These are phyloP conservation scores for Calycina herbarum DNA, from an alignment of 2,329 filamentous ascomycete species.

Conservation along the genomic window DNA sequence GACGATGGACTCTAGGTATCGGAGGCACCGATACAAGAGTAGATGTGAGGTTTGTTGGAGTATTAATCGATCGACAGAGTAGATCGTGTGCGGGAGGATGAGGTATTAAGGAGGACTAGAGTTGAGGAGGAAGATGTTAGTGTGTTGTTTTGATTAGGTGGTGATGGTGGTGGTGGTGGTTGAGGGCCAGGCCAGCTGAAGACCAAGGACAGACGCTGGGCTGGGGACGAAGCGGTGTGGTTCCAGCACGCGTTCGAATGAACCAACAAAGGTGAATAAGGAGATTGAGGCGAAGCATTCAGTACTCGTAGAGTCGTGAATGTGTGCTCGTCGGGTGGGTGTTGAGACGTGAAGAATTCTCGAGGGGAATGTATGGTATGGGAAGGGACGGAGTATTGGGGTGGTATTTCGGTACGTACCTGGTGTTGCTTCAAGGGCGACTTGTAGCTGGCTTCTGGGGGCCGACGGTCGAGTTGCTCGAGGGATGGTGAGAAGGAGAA, in stretches of 20 bases:
- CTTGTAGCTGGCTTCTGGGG: background rate
- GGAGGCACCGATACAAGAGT: slow-evolving; percentile 35
- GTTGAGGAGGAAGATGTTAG: background rate
- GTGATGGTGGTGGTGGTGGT: background rate
- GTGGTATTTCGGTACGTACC: slow-evolving; percentile 6
- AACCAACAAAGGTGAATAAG: background rate
- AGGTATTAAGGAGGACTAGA: background rate
- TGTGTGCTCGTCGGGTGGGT: background rate
- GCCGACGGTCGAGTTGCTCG: background rate
- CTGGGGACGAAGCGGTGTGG: background rate
- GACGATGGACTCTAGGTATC: slow-evolving; percentile 39
- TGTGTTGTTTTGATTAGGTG: background rate
- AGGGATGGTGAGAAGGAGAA: background rate
- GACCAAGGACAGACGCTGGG: background rate
- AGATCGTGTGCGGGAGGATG: slow-evolving; percentile 11
- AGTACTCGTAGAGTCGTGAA: background rate
- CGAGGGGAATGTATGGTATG: background rate
- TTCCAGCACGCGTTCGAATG: background rate
- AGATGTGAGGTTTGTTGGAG: slow-evolving; percentile 19
- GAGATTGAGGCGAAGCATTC: background rate
- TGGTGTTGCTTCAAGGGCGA: background rate
- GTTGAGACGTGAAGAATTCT: slow-evolving; percentile 3
- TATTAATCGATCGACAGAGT: slow-evolving; percentile 24
- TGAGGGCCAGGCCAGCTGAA: background rate
- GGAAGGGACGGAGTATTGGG: background rate